Evolutionary conservation across 1,284 basidiomycete genomes (phyloP).

Genomic region (Microbotryum lychnidis-dioicae): DNA sequence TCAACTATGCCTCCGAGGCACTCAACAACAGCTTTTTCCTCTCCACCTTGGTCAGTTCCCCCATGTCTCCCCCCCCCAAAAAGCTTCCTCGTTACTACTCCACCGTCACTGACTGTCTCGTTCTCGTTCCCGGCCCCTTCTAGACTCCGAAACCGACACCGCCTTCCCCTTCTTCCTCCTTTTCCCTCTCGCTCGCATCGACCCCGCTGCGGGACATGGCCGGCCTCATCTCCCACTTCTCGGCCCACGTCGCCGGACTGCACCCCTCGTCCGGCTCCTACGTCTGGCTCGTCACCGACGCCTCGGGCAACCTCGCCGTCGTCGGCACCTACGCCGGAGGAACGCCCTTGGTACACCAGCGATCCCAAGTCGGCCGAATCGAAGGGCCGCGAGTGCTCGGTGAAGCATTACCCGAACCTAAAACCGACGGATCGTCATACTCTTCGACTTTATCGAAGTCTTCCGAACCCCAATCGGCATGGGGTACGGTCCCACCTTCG

Average conservation of each 20-base stretch:
- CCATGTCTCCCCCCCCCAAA: no score
- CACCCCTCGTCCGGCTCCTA: slow-evolving; percentile 63
- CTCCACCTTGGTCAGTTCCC: slow-evolving; percentile 60
- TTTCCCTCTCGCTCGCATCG: slow-evolving; percentile 8
- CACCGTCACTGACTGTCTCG: background rate
- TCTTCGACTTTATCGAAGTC: slow-evolving; percentile 24
- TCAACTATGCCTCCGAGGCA: slow-evolving; percentile 86
- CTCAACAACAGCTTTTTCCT: slow-evolving; percentile 96
- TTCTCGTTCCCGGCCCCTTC: background rate
- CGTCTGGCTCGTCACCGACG: slow-evolving; percentile 77
- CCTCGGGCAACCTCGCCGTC: slow-evolving; percentile 55
- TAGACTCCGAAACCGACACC: slow-evolving; percentile 15
- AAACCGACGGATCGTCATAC: slow-evolving; percentile 1
- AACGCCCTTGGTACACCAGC: slow-evolving; percentile 63
- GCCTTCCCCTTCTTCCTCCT: slow-evolving; percentile 8
- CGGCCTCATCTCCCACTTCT: slow-evolving; percentile 66
- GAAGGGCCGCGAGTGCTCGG: background rate
- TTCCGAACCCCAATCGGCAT: background rate
- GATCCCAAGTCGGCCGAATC: slow-evolving; percentile 34
- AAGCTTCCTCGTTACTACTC: background rate
- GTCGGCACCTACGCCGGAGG: slow-evolving; percentile 82
- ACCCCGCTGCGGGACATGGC: slow-evolving; percentile 51
- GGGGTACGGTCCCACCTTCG: slow-evolving; percentile 8
- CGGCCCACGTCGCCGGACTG: slow-evolving; percentile 67
- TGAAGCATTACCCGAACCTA: background rate